Base-by-base conservation (phyloP, 768 basidiomycete genomes). In the Agrocybe pediades region DNA sequence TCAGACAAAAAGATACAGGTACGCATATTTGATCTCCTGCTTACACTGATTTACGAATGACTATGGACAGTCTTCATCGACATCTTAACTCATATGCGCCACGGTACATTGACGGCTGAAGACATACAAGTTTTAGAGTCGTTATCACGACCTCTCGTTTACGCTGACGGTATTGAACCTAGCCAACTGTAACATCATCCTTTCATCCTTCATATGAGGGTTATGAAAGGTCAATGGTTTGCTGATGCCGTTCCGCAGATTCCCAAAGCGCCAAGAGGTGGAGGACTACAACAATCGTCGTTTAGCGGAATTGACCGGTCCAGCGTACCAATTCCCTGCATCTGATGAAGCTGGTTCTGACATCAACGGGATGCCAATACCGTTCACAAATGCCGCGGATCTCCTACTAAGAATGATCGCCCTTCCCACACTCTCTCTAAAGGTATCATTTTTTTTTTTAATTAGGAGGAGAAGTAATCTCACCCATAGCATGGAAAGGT, bases 61-160 rank as follows among this genome's bases (percentile, higher is more conserved):
- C 3, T 21, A 13, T 29, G 39, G 40, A 24, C 17, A 90, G 91
- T 76, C 19, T 95, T 96, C 67, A 80, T 96, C 46, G 77, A 87
- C 63, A 90, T 96, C 76, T 76, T 97, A 50, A 90, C 92, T 60
- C 85, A 92, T 62, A 94, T 96, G 88, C 83, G 94, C 16, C 83
- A 84, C 51, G 94, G 92, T 0, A 67, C 62, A 6, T 69, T 95
- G 25, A 76, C 79, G 0, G 57, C 65, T 2, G 59, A 70, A 13
- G 89, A 91, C 11, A 79, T 89, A 49, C 40, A 59, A 20, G 74
- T 70, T 40, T 85, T 95, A 65, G 73, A 68, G 47, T 62, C 68
- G 1, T 72, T 95, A 11, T 73, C 77, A 5, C 74, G 92, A 24
- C 74, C 80, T 19, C 76, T 91, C 17, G 50, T 66, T 5, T 90